Evolutionary conservation across 805 yeast species (phyloP).

Genomic region (Saccharomycopsis sp.): DNA sequence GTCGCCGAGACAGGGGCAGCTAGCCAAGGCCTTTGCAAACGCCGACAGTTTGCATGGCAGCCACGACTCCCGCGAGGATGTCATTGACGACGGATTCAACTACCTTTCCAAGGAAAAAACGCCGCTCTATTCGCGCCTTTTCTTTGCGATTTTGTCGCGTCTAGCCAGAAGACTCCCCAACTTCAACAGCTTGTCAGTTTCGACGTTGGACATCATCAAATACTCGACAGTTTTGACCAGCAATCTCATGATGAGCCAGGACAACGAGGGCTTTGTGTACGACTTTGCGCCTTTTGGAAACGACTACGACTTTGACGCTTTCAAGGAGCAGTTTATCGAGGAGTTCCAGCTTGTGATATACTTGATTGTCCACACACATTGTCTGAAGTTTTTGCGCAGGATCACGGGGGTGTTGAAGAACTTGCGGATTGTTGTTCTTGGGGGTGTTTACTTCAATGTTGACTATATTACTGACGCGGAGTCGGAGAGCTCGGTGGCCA

Average conservation of each 20-base stretch:
- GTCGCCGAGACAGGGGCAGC: not conserved
- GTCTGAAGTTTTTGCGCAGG: not conserved
- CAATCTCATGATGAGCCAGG: not conserved
- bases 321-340: not conserved
- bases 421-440: slow-evolving; percentile 25
- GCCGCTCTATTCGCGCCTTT: not conserved
- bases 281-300: not conserved
- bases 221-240: not conserved
- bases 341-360: not conserved
- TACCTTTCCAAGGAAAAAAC: not conserved
- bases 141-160: not conserved
- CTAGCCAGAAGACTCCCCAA: not conserved
- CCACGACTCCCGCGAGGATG: not conserved
- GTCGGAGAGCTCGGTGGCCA: not conserved
- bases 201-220: not conserved
- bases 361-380: not conserved
- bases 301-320: not conserved
- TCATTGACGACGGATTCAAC: not conserved
- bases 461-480: not conserved
- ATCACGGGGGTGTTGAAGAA: slow-evolving; percentile 11
- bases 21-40: not conserved
- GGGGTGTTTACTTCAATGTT: slow-evolving; percentile 25
- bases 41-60: not conserved
- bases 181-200: not conserved
- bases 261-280: not conserved